These are phyloP conservation scores for Cadophora gregata DNA, from an alignment of 2,329 filamentous ascomycete genomes.

Conservation along the genomic window DNA sequence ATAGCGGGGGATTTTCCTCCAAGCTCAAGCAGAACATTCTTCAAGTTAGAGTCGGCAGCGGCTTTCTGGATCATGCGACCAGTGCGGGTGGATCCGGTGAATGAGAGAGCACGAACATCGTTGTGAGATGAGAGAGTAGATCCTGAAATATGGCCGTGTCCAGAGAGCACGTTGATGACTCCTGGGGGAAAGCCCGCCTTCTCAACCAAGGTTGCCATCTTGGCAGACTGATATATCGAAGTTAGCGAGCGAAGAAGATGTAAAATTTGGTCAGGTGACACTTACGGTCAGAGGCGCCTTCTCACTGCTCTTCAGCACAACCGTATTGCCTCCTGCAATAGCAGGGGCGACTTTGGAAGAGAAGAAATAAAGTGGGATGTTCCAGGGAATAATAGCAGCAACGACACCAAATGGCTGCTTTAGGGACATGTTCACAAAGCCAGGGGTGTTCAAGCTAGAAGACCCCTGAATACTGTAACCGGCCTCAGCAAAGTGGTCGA, in stretches of 20 bases:
- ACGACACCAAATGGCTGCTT: neutral
- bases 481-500: neutral
- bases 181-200: conserved; percentile 46
- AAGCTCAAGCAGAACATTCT: conserved; percentile 67
- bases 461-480: neutral
- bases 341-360: neutral
- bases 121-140: conserved; percentile 29
- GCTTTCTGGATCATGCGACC: conserved; percentile 74
- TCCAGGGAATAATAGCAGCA: neutral
- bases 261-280: too few species aligned
- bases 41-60: conserved; percentile 61
- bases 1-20: conserved; percentile 68
- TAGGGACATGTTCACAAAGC: neutral
- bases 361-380: neutral
- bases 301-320: neutral
- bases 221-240: too few species aligned
- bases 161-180: conserved; percentile 49
- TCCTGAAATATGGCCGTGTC: conserved; percentile 49
- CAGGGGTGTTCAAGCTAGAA: neutral
- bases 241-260: too few species aligned
- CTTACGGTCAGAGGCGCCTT: neutral
- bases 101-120: conserved; percentile 54
- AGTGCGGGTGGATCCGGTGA: conserved; percentile 74
- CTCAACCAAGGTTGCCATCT: too few species aligned
- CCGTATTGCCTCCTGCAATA: neutral